Evolutionary conservation across 768 basidiomycete genomes (phyloP), one percentile per base, ranked within the genome.

Genomic region (Pholiota molesta): DNA sequence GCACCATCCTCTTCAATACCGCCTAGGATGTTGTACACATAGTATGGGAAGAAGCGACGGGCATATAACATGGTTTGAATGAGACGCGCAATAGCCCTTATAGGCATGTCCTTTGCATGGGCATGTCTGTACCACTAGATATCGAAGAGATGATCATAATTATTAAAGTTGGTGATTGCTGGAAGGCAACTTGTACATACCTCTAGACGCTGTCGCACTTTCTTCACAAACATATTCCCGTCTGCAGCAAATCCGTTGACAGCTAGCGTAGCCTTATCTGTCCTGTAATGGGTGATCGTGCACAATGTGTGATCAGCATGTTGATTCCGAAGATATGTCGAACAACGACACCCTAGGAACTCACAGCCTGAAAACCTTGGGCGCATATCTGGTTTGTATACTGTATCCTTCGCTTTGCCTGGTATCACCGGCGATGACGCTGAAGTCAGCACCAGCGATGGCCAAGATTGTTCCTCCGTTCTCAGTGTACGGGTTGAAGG

Each of bases 31-130:
- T 96, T 96, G 82, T 94, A 96, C 33, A 97, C 91, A 76, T 97
- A 99, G 83, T 92, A 99, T 0, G 97, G 97, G 87, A 99, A 99
- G 82, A 97, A 97, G 56, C 97, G 89, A 65, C 91, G 90, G 42
- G 85, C 91, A 74, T 99, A 99, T 28, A 99, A 85, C 94, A 99
- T 97, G 17, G 96, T 97, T 75, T 99, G 97, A 60, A 99, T 96
- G 69, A 99, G 83, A 61, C 97, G 88, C n/a, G 97, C 97, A 72
- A 99, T 97, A 26, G 95, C 89, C 64, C 91, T 90, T 39, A 99
- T 83, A n/a, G 94, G 89, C 93, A 98, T 98, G 68, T 95, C 94
- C 77, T 97, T 97, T 64, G 94, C 86, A 77, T 99, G 97, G 10
- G 95, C 95, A 75, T 98, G 95, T 60, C 90, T 86, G 77, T 99